These are phyloP conservation scores for Acer yangbiense DNA, from an alignment of 345 rosid genomes.

Conservation along the genomic window DNA sequence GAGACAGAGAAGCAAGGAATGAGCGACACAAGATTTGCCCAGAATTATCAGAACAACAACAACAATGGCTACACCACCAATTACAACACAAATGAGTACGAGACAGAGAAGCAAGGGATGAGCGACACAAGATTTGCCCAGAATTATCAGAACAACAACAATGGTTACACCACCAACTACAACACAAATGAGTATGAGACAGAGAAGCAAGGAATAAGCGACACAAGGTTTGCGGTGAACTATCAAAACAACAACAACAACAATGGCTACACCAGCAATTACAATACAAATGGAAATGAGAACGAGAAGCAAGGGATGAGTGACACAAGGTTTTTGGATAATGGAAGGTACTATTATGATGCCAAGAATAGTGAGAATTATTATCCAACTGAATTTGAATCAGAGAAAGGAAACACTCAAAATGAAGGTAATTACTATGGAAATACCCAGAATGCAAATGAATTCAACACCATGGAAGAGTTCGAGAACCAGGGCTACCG, in stretches of 20 bases:
- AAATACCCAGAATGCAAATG: constrained; percentile 33
- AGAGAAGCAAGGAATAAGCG: constrained; percentile 11
- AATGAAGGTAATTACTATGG: constrained; percentile 8
- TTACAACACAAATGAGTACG: constrained; percentile 13
- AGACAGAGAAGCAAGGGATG: not conserved
- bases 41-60: constrained; percentile 6
- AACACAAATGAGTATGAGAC: constrained; percentile 12
- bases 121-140: constrained; percentile 12
- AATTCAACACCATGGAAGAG: constrained; percentile 61
- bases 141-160: not conserved
- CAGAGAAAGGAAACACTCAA: constrained; percentile 15
- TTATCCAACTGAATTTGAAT: constrained; percentile 8
- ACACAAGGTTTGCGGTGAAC: constrained; percentile 11
- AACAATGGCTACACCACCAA: constrained; percentile 12
- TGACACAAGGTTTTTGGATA: constrained; percentile 16
- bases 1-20: not conserved
- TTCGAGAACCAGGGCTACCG: constrained; percentile 44
- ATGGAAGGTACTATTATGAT: constrained; percentile 45
- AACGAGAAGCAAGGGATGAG: too few species aligned
- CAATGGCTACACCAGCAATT: too few species aligned
- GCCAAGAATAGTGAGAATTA: constrained; percentile 25
- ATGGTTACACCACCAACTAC: constrained; percentile 14
- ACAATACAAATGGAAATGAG: too few species aligned
- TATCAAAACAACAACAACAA: not conserved
- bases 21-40: not conserved